These are phyloP conservation scores for Diplodia scrobiculata DNA, from an alignment of 2,329 filamentous ascomycete species.

Conservation along the genomic window DNA sequence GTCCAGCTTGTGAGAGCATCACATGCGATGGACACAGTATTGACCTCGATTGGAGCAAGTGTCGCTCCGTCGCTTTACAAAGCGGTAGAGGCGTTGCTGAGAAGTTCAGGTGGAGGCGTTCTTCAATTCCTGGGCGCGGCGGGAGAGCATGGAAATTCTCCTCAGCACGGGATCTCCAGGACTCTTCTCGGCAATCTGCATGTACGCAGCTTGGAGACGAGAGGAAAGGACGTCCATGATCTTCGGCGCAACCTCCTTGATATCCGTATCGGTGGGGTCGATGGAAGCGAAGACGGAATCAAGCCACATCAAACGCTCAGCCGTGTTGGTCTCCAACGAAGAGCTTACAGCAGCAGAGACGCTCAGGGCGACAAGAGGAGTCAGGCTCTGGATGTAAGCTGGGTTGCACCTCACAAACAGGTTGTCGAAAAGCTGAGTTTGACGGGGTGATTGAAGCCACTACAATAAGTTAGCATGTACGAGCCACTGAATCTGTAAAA, in stretches of 20 bases:
- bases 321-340: slow-evolving; percentile 56
- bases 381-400: slow-evolving; percentile 57
- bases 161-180: slow-evolving; percentile 57
- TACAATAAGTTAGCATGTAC: slow-evolving; percentile 33
- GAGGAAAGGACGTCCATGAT: slow-evolving; percentile 63
- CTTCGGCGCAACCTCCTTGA: slow-evolving; percentile 58
- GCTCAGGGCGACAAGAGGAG: slow-evolving; percentile 61
- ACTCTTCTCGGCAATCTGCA: slow-evolving; percentile 56
- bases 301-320: slow-evolving; percentile 62
- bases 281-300: slow-evolving; percentile 58
- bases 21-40: neutral
- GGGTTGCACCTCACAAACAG: slow-evolving; percentile 62
- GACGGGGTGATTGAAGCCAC: slow-evolving; percentile 65
- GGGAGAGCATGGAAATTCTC: slow-evolving; percentile 52
- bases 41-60: neutral
- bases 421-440: slow-evolving; percentile 63
- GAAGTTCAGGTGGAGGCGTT: neutral
- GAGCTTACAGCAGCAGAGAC: slow-evolving; percentile 65
- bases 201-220: slow-evolving; percentile 60
- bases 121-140: slow-evolving; percentile 38
- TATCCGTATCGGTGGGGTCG: slow-evolving; percentile 57
- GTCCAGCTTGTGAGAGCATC: neutral
- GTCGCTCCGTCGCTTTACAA: neutral
- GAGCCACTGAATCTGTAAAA: neutral
- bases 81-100: neutral